Evolutionary conservation across 1,139 yeast species (phyloP).

Genomic region (Taphrina betulina): DNA sequence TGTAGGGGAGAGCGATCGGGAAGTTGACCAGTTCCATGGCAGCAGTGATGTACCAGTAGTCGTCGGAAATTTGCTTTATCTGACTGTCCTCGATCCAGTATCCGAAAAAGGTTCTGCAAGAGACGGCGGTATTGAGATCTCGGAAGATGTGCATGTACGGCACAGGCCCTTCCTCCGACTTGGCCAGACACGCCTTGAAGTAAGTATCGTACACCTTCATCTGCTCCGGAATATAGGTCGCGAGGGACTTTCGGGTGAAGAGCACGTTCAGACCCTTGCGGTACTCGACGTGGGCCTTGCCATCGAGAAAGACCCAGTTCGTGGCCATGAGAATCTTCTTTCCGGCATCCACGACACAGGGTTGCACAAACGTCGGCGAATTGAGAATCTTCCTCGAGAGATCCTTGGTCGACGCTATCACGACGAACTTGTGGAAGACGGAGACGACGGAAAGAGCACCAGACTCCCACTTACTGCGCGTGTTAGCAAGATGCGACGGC

Average conservation of each 20-base stretch:
- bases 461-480: slow-evolving; percentile 5
- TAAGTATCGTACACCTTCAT: slow-evolving; percentile 81
- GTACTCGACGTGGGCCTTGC: slow-evolving; percentile 90
- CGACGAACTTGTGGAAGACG: slow-evolving; percentile 57
- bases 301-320: slow-evolving; percentile 97
- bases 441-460: slow-evolving; percentile 7
- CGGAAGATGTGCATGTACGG: slow-evolving; percentile 90
- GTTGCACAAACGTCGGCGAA: slow-evolving; percentile 77
- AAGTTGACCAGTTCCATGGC: slow-evolving; percentile 95
- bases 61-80: slow-evolving; percentile 81
- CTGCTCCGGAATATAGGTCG: slow-evolving; percentile 76
- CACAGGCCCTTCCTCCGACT: slow-evolving; percentile 58
- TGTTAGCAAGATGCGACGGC: neutral
- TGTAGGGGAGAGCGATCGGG: slow-evolving; percentile 91
- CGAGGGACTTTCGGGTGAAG: slow-evolving; percentile 79
- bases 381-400: slow-evolving; percentile 83
- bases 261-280: slow-evolving; percentile 86
- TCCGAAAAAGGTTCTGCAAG: slow-evolving; percentile 92
- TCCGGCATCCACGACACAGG: slow-evolving; percentile 98
- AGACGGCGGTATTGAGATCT: slow-evolving; percentile 91
- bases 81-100: slow-evolving; percentile 89
- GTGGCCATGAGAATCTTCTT: slow-evolving; percentile 86
- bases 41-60: slow-evolving; percentile 85
- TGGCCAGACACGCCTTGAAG: slow-evolving; percentile 61
- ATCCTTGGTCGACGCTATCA: slow-evolving; percentile 88